Base-by-base conservation (phyloP, 176 grass and related monocot genomes). In the Stipa capillata region DNA sequence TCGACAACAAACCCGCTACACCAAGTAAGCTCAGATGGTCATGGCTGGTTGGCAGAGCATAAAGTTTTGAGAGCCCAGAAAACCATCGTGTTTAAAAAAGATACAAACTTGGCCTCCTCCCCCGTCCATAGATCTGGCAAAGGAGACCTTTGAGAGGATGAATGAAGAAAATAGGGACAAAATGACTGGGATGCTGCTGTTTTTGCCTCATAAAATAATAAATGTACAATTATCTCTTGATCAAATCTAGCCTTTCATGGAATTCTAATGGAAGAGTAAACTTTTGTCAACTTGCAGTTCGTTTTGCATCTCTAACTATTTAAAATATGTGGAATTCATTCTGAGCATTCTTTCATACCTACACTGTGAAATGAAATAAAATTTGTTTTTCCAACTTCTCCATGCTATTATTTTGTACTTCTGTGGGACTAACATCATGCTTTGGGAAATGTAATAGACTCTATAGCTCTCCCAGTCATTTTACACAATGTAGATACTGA, bases 21-120 rank as follows among this genome's bases (percentile, higher is more conserved):
- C 53, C 27, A 58, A 33, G 40, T 18, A 81, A 18, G 68, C 29
- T 52, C 56, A 73, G 42, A 73, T 61, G 32, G 31, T 40, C 16
- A 82, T 82, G 41, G 40, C 41, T 73, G 68, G 77, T 62, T 28
- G 58, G 77, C 6, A 21, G 50, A 50, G 4, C 24, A 82, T 82
- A 42, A 3, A 47, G n/a, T 15, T 49, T 73, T 73, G 23, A 63
- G 24, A 39, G 24, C 9, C 43, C 29, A 83, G 9, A 83, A 27
- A 52, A 65, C 31, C 15, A 65, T 65, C 24, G 5, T 54, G 49
- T 33, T 66, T 23, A 31, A 55, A 58, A 3, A 69, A 43, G 16
- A 47, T 44, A 33, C 33, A 33, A 50, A 83, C 18, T 42, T 65
- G 10, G 16, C 76, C 29, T 53, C 20, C 34, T 79, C 34, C 27